Percentiles rank a stretch among this genome's conserved stretches.
These are phyloP conservation scores for Amauroascus niger DNA, from an alignment of 2,329 filamentous ascomycete genomes.

Conservation along the genomic window DNA sequence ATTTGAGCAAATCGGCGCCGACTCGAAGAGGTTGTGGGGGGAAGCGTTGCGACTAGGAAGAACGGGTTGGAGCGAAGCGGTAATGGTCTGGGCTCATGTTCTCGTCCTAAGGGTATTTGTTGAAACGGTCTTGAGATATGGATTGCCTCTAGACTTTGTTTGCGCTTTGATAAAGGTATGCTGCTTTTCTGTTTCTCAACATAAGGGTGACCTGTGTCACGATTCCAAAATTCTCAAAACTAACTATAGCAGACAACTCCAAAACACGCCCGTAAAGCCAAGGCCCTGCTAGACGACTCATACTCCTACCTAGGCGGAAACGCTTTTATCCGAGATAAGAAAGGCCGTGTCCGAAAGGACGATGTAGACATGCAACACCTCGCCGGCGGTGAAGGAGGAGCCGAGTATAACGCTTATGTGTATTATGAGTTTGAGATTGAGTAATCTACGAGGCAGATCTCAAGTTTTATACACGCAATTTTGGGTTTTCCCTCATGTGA, in stretches of 20 bases:
- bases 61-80: conserved; percentile 90
- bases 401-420: conserved; percentile 91
- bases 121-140: conserved; percentile 94
- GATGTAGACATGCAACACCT: conserved; percentile 70
- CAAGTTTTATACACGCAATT: background rate
- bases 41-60: conserved; percentile 78
- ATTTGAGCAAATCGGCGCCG: conserved; percentile 66
- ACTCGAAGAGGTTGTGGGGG: conserved; percentile 86
- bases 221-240: background rate
- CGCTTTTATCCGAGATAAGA: conserved; percentile 87
- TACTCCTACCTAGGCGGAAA: conserved; percentile 94
- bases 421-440: conserved; percentile 88
- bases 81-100: conserved; percentile 94
- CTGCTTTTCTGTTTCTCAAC: conserved; percentile 7
- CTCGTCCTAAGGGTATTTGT: conserved; percentile 88
- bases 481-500: background rate
- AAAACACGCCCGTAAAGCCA: conserved; percentile 73
- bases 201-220: background rate
- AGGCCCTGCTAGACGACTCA: conserved; percentile 65
- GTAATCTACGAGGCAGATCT: conserved; percentile 22
- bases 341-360: conserved; percentile 82
- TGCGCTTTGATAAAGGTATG: conserved; percentile 74
- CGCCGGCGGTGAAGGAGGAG: conserved; percentile 51
- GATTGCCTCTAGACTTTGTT: conserved; percentile 80
- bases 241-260: conserved; percentile 54